These are phyloP conservation scores for Saccharomyces uvarum DNA, from an alignment of 1,139 yeast species.

Conservation along the genomic window DNA sequence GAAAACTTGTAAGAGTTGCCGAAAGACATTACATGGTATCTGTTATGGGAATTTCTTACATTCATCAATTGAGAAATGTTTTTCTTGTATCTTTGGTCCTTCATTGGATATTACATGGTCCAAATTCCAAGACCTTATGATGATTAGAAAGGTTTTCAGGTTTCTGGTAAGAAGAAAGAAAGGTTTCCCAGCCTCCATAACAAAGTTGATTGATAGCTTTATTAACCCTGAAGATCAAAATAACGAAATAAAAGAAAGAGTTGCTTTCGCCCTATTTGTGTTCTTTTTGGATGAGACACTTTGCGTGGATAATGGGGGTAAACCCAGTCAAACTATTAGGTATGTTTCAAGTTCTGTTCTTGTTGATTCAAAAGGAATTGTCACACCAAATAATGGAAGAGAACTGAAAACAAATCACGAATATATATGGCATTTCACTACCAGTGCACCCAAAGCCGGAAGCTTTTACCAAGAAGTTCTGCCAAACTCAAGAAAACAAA, in stretches of 20 bases:
- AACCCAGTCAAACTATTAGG: slow-evolving; percentile 8
- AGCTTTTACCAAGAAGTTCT: slow-evolving; percentile 17
- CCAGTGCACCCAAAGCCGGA: slow-evolving; percentile 16
- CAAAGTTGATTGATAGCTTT: slow-evolving; percentile 8
- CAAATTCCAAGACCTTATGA: slow-evolving; percentile 23
- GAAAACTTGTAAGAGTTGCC: slow-evolving; percentile 26
- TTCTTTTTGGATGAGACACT: slow-evolving; percentile 22
- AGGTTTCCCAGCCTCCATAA: slow-evolving; percentile 18
- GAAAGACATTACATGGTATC: slow-evolving; percentile 24
- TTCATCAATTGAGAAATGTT: slow-evolving; percentile 19
- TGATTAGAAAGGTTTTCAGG: slow-evolving; percentile 28
- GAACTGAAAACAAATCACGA: slow-evolving; percentile 9
- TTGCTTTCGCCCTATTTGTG: slow-evolving; percentile 20
- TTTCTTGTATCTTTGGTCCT: slow-evolving; percentile 25
- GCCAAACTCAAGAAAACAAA: slow-evolving; percentile 16
- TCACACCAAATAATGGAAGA: slow-evolving; percentile 9
- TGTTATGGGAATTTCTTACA: slow-evolving; percentile 28
- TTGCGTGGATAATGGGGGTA: slow-evolving; percentile 8
- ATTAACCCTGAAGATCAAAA: slow-evolving; percentile 14
- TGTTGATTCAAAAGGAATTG: slow-evolving; percentile 19
- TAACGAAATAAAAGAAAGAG: slow-evolving; percentile 10
- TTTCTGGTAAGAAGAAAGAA: slow-evolving; percentile 15
- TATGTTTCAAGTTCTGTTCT: slow-evolving; percentile 12
- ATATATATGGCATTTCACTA: slow-evolving; percentile 14
- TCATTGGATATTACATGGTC: slow-evolving; percentile 14